Evolutionary conservation across 2,329 filamentous ascomycete genomes (phyloP), one percentile per base, ranked within the genome.

Genomic region (Chaetomiaceae sp.): DNA sequence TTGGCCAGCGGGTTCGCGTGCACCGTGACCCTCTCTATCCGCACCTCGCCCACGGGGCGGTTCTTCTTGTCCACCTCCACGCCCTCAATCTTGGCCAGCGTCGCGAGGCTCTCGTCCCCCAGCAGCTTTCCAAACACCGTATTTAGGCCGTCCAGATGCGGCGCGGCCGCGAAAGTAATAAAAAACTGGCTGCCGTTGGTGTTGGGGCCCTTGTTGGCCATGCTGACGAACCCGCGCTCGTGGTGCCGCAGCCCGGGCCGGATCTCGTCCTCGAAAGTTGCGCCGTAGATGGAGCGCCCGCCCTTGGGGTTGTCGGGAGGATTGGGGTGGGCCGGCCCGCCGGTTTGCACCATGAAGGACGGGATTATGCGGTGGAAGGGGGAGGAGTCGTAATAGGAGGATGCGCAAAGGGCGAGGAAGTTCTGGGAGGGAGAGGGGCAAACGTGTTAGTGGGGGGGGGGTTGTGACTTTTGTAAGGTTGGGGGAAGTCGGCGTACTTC

Each of bases 161-260:
- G 81, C 23, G 89, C 87, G 60, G 87, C 83, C 55, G 86, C 86
- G 62, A 90, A 86, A 1, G 85, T 82, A 56, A 94, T 75, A 68
- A 91, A 95, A 72, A 94, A 95, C 67, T 95, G 89, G 44, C 81
- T 86, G 14, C 84, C 86, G 65, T 90, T 90, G 37, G 85, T 87
- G 21, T 77, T 78, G 1, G 84, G 82, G 0, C 87, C 86, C 64
- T 86, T 87, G 70, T 90, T 90, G 14, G 87, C 87, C 87, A 90
- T 90, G 62, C 84, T 86, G 18, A 90, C 75, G 45, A 88, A 77
- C 27, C 87, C 87, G 43, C 86, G 78, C 29, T 79, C 76, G 64
- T 84, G 80, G 71, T 90, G 87, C 55, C 80, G 76, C 43, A 90
- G 72, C 0, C 84, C 75, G 0, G 86, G 86, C 32, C 82, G 79